phyloP scores from a whole-genome alignment of 345 rosid species.

The Hypericum perforatum region DNA sequence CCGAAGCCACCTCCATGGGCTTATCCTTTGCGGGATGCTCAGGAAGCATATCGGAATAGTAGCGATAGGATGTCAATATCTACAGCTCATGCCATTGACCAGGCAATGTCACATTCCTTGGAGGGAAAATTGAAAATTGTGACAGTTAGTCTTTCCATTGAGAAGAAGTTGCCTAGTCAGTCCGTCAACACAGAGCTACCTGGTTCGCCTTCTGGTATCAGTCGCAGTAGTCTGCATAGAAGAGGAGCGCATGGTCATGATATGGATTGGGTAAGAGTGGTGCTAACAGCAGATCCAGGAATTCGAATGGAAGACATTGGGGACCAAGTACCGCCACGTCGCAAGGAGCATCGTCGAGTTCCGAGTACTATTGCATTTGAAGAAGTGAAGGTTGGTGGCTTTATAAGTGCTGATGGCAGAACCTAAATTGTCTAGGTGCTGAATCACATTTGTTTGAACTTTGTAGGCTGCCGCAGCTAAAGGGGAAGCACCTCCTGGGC shows the following conservation, averaged over 20 bases:
- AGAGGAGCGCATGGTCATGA: conserved; percentile 28
- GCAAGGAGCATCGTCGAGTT: conserved; percentile 97
- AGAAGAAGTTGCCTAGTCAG: conserved; percentile 26
- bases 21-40: conserved; percentile 94
- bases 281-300: conserved; percentile 74
- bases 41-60: conserved; percentile 93
- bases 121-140: conserved; percentile 71
- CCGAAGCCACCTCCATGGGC: conserved; percentile 99
- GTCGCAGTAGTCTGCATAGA: conserved; percentile 10
- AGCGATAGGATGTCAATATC: conserved; percentile 92
- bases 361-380: conserved; percentile 98
- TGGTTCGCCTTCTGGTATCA: conserved; percentile 16
- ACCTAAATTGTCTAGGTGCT: conserved; percentile 7
- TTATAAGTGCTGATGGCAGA: neutral
- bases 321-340: conserved; percentile 48
- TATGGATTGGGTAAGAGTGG: conserved; percentile 92
- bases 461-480: conserved; percentile 98
- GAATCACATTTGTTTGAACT: conserved; percentile 9
- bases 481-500: conserved; percentile 99
- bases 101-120: conserved; percentile 84
- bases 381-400: conserved; percentile 78
- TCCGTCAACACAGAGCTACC: conserved; percentile 14
- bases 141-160: conserved; percentile 55
- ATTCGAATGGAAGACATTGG: conserved; percentile 63
- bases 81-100: conserved; percentile 96